Evolutionary conservation across 345 rosid species (phyloP).

Genomic region (Reutealis trisperma): DNA sequence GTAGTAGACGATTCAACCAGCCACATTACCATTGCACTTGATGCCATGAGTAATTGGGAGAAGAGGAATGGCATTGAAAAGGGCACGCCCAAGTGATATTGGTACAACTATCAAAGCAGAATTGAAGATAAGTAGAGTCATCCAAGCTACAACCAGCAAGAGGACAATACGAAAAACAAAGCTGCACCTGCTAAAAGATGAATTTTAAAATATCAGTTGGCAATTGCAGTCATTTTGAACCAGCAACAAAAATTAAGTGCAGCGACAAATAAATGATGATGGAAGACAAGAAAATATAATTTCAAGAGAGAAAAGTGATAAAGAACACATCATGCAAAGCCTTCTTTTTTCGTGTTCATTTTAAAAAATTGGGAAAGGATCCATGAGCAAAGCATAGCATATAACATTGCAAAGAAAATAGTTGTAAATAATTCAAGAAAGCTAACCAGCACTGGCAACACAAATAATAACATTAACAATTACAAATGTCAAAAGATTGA

Average conservation of each 20-base stretch:
- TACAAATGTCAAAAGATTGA: not conserved
- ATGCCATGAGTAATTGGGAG: conserved; percentile 97
- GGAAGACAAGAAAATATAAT: not conserved
- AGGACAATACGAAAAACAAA: conserved; percentile 83
- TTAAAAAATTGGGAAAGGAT: too few relatives aligned
- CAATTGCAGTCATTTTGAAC: not conserved
- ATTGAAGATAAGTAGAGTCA: conserved; percentile 90
- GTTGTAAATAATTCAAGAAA: not conserved
- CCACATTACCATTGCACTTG: conserved; percentile 84
- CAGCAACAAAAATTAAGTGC: not conserved
- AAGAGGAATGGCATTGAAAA: conserved; percentile 88
- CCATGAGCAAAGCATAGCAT: not conserved
- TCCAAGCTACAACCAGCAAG: conserved; percentile 90
- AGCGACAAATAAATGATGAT: not conserved
- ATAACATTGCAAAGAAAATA: not conserved
- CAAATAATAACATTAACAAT: not conserved
- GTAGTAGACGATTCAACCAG: conserved; percentile 1
- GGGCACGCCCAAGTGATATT: conserved; percentile 88
- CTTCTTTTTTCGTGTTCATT: not conserved
- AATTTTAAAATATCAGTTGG: conserved; percentile 11
- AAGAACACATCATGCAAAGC: not conserved
- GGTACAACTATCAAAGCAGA: conserved; percentile 88
- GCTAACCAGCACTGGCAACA: too few relatives aligned
- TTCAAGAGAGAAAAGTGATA: not conserved
- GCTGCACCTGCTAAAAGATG: conserved; percentile 66